Conservation (phyloP, 2,329 filamentous ascomycete genomes). For the Zymoseptoria ardabiliae region DNA sequence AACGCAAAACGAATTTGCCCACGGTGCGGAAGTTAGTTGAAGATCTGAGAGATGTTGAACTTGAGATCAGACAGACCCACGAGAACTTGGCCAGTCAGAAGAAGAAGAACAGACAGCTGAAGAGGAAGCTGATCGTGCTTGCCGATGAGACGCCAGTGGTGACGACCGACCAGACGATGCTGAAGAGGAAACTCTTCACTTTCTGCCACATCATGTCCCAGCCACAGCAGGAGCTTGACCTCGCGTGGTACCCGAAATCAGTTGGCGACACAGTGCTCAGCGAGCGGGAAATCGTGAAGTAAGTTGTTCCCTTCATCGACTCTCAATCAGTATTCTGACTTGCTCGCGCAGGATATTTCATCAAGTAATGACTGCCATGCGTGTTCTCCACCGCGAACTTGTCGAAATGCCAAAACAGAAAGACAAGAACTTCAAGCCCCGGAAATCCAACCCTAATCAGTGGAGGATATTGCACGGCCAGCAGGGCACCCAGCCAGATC, state of each 20-base stretch:
- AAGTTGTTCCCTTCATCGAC: neutral
- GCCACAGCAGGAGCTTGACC: neutral
- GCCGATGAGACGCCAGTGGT: neutral
- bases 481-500: neutral
- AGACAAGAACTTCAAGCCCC: neutral
- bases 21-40: neutral
- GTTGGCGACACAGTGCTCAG: neutral
- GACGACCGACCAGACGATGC: neutral
- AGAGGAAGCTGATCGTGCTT: neutral
- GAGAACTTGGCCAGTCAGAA: neutral
- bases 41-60: neutral
- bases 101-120: neutral
- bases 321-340: neutral
- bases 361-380: neutral
- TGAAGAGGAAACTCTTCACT: neutral
- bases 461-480: neutral
- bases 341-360: neutral
- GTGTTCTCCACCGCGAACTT: neutral
- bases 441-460: neutral
- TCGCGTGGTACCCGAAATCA: neutral
- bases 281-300: constrained; percentile 2
- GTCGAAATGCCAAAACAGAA: neutral
- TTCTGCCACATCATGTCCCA: neutral
- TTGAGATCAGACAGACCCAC: neutral
- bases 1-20: neutral